A percentile compares a stretch with the other conserved stretches of the same genome.
Conservation (phyloP, 768 basidiomycete genomes). For the Hericium coralloides region DNA sequence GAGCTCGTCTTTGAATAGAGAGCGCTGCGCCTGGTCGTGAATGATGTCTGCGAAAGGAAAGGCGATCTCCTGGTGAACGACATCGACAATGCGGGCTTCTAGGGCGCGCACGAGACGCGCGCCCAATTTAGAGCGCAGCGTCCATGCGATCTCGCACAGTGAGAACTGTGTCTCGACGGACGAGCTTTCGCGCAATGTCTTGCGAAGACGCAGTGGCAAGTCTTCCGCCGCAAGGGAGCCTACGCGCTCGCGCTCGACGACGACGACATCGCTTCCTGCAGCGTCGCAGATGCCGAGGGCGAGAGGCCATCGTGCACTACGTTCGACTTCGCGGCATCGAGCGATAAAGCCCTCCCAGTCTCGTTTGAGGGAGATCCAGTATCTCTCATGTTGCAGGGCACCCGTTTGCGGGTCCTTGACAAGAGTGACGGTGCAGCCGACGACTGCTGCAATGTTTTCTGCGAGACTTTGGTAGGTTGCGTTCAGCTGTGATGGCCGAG, state of each 20-base stretch:
- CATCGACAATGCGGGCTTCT: constrained; percentile 51
- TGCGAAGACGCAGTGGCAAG: constrained; percentile 49
- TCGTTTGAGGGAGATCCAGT: constrained; percentile 77
- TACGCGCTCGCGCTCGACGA: constrained; percentile 74
- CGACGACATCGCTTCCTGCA: constrained; percentile 34
- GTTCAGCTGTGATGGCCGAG: constrained; percentile 46
- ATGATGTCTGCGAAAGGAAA: constrained; percentile 73
- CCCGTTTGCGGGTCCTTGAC: constrained; percentile 72
- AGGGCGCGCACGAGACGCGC: constrained; percentile 24
- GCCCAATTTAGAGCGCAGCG: constrained; percentile 47
- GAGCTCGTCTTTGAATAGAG: constrained; percentile 44
- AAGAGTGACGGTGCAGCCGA: constrained; percentile 78
- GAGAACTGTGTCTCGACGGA: constrained; percentile 42
- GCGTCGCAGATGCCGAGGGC: constrained; percentile 41
- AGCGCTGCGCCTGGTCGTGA: constrained; percentile 49
- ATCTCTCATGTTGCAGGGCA: constrained; percentile 65
- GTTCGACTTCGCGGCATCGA: constrained; percentile 84
- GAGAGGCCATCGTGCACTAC: constrained; percentile 75
- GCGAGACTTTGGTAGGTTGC: constrained; percentile 55
- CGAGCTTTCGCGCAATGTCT: constrained; percentile 36
- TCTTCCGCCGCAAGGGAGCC: constrained; percentile 60
- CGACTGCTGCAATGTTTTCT: constrained; percentile 73
- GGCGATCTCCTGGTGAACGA: constrained; percentile 68
- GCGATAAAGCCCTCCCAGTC: constrained; percentile 98
- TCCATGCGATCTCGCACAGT: constrained; percentile 56